A percentile compares a stretch with the other conserved stretches of the same genome.
phyloP scores from a whole-genome alignment of 768 basidiomycete genomes.

The Termitomyces sp. region DNA sequence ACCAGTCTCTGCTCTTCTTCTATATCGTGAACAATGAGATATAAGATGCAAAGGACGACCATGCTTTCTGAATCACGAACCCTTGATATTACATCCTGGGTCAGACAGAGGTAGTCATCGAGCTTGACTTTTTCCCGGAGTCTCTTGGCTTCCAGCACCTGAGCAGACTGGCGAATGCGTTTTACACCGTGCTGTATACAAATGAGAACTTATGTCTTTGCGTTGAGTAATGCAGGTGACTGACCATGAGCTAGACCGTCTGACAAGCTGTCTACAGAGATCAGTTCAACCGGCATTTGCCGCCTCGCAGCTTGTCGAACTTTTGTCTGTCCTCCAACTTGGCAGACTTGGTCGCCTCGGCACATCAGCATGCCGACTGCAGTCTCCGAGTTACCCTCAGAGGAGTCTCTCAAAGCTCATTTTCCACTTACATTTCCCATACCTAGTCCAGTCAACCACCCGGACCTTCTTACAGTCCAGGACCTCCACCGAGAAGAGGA shows the following conservation, averaged over 20 bases:
- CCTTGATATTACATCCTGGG: slow-evolving; percentile 56
- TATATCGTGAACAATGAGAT: slow-evolving; percentile 22
- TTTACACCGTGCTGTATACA: slow-evolving; percentile 62
- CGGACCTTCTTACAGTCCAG: slow-evolving; percentile 63
- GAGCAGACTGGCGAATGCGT: slow-evolving; percentile 50
- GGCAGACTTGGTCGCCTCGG: neutral
- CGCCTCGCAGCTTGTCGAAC: neutral
- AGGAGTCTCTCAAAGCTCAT: slow-evolving; percentile 43
- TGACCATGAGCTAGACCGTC: slow-evolving; percentile 9
- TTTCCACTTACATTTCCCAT: slow-evolving; percentile 87
- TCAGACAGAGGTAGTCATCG: slow-evolving; percentile 63
- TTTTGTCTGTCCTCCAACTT: neutral
- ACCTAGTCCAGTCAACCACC: slow-evolving; percentile 75
- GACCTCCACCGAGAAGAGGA: slow-evolving; percentile 93
- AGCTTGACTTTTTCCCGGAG: slow-evolving; percentile 73
- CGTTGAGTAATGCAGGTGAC: slow-evolving; percentile 3
- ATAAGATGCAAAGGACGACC: slow-evolving; percentile 7
- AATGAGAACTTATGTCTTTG: slow-evolving; percentile 1
- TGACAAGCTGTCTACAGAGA: slow-evolving; percentile 4
- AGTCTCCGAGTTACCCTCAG: slow-evolving; percentile 37
- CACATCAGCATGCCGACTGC: slow-evolving; percentile 48
- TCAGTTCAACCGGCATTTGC: neutral
- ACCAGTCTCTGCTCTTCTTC: slow-evolving; percentile 69
- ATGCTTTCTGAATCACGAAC: slow-evolving; percentile 32
- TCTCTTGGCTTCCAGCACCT: slow-evolving; percentile 61